Evolutionary conservation across 495 filamentous ascomycete species (phyloP), one percentile per base, ranked within the genome.

Genomic region (Annulohypoxylon stygium): DNA sequence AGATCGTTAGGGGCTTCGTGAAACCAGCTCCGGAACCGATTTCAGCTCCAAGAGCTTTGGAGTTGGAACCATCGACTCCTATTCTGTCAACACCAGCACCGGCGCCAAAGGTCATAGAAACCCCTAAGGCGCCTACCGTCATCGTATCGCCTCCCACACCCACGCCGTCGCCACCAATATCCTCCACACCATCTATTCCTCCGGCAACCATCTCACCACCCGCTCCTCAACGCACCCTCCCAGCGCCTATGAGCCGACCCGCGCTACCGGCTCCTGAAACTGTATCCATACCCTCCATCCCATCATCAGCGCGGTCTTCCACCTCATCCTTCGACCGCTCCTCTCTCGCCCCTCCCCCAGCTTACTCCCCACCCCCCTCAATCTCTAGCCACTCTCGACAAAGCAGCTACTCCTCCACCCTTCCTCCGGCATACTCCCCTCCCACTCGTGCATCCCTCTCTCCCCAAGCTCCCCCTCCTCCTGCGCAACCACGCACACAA

Each of bases 131-230:
- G 3, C 26, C 64, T 12, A 30, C 64, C 3, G 36, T 39, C 0
- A 26, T 51, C 12, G 39, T 43, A 1, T 43, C 39, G n/a, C 20
- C 23, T n/a, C 34, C 50, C 8, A 8, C 14, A 2, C 37, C 55
- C 1, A 20, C 26, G 36, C 41, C 41, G 33, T 30, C 55, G 11
- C 57, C 55, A 30, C 12, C 62, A 14, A 47, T 50, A n/a, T 33
- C 57, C 0, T 30, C 57, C 7, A 36, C 66, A 16, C 60, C 60
- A 50, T 23, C 60, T 43, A 43, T 43, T 9, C 41, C 43, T n/a
- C 43, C 55, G 4, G 18, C 14, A 53, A 16, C 39, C n/a, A 11
- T 57, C 20, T 23, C 50, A 41, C 37, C 41, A 50, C 25, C 39
- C 9, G 14, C 14, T 4, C 20, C 37, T 5, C n/a, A 23, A 37